These are phyloP conservation scores for Rostrohypoxylon terebratum DNA, from an alignment of 495 filamentous ascomycete species.

Conservation along the genomic window DNA sequence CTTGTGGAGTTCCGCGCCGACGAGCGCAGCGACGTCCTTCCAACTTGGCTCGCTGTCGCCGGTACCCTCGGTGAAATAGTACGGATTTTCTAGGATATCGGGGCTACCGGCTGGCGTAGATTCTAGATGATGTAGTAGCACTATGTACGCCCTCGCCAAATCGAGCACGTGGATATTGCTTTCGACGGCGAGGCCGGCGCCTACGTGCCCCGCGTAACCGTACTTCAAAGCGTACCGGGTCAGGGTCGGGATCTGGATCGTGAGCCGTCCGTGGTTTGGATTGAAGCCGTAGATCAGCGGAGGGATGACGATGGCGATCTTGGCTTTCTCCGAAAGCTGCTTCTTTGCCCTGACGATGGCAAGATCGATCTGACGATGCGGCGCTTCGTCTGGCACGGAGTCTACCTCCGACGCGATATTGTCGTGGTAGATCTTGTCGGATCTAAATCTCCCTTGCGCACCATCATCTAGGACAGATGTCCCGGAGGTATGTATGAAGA, in stretches of 20 bases:
- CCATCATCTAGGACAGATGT: conserved; percentile 46
- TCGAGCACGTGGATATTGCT: conserved; percentile 80
- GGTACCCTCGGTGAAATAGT: conserved; percentile 74
- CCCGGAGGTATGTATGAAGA: conserved; percentile 58
- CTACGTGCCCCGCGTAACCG: conserved; percentile 71
- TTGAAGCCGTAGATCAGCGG: conserved; percentile 77
- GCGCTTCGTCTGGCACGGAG: conserved; percentile 50
- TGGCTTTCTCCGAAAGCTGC: conserved; percentile 53
- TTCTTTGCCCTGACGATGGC: conserved; percentile 50
- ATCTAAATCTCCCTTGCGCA: conserved; percentile 29
- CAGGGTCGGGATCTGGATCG: conserved; percentile 71
- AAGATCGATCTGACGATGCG: conserved; percentile 58
- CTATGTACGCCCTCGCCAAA: conserved; percentile 70
- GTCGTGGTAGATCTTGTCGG: conserved; percentile 54
- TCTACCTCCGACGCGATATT: conserved; percentile 49
- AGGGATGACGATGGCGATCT: conserved; percentile 79
- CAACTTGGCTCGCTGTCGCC: conserved; percentile 71
- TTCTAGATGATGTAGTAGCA: conserved; percentile 66
- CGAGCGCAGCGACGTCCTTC: conserved; percentile 70
- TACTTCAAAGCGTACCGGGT: conserved; percentile 65
- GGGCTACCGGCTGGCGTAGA: conserved; percentile 60
- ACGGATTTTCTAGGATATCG: conserved; percentile 77
- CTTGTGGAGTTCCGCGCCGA: conserved; percentile 70
- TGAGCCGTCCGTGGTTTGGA: conserved; percentile 64
- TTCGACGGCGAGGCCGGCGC: conserved; percentile 74